These are phyloP conservation scores for Brachypodium distachyon DNA, from an alignment of 202 grass and related monocot species.

Conservation along the genomic window DNA sequence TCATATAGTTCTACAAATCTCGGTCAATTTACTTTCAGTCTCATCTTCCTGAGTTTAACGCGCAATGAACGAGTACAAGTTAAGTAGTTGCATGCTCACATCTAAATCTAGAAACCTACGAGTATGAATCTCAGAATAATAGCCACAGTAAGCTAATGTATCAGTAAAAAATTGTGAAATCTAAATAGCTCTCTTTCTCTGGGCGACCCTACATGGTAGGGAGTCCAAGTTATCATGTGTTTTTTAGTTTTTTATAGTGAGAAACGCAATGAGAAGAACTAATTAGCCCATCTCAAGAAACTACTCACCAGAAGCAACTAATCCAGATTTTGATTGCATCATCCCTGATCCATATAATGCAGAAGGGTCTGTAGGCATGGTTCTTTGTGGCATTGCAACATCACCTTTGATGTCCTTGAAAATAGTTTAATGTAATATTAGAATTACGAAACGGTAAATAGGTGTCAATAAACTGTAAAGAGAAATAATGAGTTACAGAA, in stretches of 20 bases:
- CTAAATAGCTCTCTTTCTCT: background rate
- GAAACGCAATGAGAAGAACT: background rate
- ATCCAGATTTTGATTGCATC: conserved; percentile 70
- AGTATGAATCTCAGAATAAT: background rate
- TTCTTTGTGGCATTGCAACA: conserved; percentile 46
- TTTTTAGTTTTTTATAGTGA: background rate
- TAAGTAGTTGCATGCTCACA: background rate
- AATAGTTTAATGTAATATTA: conserved; percentile 17
- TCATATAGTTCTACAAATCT: background rate
- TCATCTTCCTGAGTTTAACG: background rate
- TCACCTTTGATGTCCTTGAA: conserved; percentile 78
- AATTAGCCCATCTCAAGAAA: background rate
- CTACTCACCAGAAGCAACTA: conserved; percentile 59
- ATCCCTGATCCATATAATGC: conserved; percentile 53
- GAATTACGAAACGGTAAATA: background rate
- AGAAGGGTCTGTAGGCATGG: conserved; percentile 62
- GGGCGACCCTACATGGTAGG: background rate
- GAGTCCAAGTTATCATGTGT: background rate
- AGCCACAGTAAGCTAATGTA: background rate
- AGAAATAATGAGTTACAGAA: conserved; percentile 20
- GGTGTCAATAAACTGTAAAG: background rate
- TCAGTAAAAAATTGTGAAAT: background rate
- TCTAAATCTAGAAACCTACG: background rate
- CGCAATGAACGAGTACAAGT: background rate
- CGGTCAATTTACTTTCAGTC: background rate